Conservation (phyloP, 192 early-diverging fungal genomes). For the Jimgerdemannia lactiflua region DNA sequence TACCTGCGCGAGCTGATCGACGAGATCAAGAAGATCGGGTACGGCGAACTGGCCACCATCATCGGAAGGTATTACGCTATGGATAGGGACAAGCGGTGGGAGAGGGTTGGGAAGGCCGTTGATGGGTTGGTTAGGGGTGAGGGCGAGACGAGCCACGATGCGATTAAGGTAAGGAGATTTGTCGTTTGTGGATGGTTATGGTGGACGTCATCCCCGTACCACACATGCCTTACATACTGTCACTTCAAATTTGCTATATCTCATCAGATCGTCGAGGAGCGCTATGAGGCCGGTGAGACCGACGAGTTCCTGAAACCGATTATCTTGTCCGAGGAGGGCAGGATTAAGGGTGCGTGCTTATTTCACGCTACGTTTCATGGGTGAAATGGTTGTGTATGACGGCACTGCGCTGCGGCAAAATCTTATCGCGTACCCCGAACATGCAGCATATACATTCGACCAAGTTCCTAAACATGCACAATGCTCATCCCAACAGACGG, state of each 20-base stretch:
- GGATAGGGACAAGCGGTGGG: conserved; percentile 99
- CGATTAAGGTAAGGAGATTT: conserved; percentile 40
- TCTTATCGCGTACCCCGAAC: too few species aligned
- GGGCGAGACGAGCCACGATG: conserved; percentile 71
- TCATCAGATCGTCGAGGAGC: conserved; percentile 69
- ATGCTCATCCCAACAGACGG: conserved; percentile 42
- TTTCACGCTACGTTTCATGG: not conserved
- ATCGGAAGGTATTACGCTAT: conserved; percentile 99
- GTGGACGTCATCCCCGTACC: not conserved
- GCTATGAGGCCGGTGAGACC: conserved; percentile 89
- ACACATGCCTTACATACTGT: not conserved
- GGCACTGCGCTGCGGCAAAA: too few species aligned
- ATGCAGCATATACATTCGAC: too few species aligned
- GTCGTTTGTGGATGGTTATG: conserved; percentile 6
- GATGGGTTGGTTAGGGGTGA: conserved; percentile 80
- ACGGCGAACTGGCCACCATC: conserved; percentile 91
- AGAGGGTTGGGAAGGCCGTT: conserved; percentile 92
- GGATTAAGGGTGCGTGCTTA: conserved; percentile 45
- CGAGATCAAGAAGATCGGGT: conserved; percentile 58
- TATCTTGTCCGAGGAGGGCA: conserved; percentile 74
- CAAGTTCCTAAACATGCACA: not conserved
- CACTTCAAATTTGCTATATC: not conserved
- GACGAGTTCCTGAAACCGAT: conserved; percentile 99
- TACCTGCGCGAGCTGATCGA: conserved; percentile 80
- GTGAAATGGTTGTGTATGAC: not conserved